Evolutionary conservation across 208 protist genomes (phyloP).

Genomic region (Trypanosoma platydactyli): DNA sequence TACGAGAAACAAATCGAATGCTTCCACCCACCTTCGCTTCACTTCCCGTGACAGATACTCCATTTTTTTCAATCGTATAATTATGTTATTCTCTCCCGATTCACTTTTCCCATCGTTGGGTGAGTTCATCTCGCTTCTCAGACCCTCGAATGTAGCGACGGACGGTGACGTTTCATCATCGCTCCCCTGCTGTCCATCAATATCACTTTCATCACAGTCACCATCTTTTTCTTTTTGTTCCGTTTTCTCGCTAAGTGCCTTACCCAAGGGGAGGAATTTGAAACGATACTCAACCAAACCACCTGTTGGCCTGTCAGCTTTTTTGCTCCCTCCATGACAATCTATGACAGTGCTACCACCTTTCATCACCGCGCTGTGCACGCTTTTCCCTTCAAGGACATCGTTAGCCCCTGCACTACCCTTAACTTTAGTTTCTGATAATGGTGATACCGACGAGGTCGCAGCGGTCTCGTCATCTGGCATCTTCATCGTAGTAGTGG

Average conservation of each 20-base stretch:
- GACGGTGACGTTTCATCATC: neutral
- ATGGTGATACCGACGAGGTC: too few species aligned
- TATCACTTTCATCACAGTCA: neutral
- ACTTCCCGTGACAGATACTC: conserved; percentile 9
- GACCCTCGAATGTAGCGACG: neutral
- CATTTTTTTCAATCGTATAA: neutral
- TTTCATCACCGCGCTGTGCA: too few species aligned
- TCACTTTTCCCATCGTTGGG: neutral
- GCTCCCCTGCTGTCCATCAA: neutral
- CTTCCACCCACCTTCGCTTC: conserved; percentile 21
- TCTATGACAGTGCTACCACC: too few species aligned
- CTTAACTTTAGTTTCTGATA: too few species aligned
- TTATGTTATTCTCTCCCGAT: neutral
- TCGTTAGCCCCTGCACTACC: neutral
- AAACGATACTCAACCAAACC: too few species aligned
- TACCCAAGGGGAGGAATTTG: too few species aligned
- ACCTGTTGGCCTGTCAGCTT: too few species aligned
- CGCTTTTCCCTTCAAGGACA: neutral
- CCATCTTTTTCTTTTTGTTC: neutral
- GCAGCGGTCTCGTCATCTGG: too few species aligned
- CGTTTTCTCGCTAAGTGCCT: neutral
- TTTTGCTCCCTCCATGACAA: too few species aligned
- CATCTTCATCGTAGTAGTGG: too few species aligned
- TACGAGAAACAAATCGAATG: conserved; percentile 26
- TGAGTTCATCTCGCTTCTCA: neutral